A percentile compares a stretch with the other conserved stretches of the same genome.
phyloP scores from a whole-genome alignment of 2,329 filamentous ascomycete species.

The Aspergillus piperis region DNA sequence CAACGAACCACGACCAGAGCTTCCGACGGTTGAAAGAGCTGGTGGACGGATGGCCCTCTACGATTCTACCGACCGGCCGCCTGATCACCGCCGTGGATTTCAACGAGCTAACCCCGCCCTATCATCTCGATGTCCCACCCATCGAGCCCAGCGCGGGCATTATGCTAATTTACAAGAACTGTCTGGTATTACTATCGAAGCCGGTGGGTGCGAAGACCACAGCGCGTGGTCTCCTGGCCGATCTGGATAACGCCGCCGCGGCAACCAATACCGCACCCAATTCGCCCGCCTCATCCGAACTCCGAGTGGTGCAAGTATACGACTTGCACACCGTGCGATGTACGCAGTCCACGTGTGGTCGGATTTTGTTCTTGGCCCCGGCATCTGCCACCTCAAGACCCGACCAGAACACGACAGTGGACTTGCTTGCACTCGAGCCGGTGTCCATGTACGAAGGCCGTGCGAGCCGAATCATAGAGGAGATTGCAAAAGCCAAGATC shows the following conservation, averaged over 20 bases:
- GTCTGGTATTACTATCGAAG: conserved; percentile 75
- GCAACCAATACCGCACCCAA: conserved; percentile 41
- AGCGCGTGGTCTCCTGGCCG: conserved; percentile 76
- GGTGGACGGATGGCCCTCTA: conserved; percentile 73
- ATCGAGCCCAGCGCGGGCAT: conserved; percentile 62
- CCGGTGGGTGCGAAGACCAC: conserved; percentile 62
- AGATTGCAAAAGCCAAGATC: conserved; percentile 80
- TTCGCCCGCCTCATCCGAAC: conserved; percentile 57
- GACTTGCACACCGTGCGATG: conserved; percentile 70
- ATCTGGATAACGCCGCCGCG: conserved; percentile 77
- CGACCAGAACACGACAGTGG: conserved; percentile 26
- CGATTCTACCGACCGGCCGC: conserved; percentile 72
- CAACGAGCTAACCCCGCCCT: conserved; percentile 74
- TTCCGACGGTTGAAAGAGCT: conserved; percentile 73
- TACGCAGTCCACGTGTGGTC: conserved; percentile 49
- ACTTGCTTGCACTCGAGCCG: conserved; percentile 69
- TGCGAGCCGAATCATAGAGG: conserved; percentile 75
- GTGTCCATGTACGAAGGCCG: conserved; percentile 76
- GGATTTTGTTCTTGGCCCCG: conserved; percentile 40
- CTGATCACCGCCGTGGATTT: conserved; percentile 81
- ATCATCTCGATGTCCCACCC: conserved; percentile 50
- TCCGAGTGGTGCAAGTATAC: conserved; percentile 74
- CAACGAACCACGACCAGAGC: conserved; percentile 69
- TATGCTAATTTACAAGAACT: conserved; percentile 82
- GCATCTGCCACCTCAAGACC: conserved; percentile 25